phyloP scores from a whole-genome alignment of 2,329 filamentous ascomycete species.

The Ophiostoma sp. region DNA sequence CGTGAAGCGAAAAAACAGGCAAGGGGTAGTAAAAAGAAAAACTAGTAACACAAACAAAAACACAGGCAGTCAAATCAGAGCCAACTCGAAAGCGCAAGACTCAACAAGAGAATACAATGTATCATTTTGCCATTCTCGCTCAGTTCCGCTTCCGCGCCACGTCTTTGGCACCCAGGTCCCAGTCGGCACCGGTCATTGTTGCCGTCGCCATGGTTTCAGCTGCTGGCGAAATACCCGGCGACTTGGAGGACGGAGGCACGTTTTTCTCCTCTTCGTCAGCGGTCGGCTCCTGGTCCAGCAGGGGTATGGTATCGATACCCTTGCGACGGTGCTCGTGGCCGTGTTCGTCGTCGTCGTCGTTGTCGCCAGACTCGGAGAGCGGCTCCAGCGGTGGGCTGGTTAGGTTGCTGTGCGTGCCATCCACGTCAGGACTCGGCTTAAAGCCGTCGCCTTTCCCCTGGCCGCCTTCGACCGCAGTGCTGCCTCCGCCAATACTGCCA shows the following conservation, averaged over 20 bases:
- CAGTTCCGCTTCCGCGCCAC: slow-evolving; percentile 40
- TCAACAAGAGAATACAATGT: no score
- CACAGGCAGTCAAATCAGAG: neutral
- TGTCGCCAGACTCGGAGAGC: slow-evolving; percentile 23
- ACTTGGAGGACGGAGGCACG: neutral
- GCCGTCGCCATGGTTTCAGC: slow-evolving; percentile 22
- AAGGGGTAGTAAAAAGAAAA: neutral
- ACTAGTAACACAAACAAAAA: neutral
- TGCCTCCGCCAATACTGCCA: slow-evolving; percentile 18
- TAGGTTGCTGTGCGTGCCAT: slow-evolving; percentile 16
- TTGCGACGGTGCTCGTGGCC: slow-evolving; percentile 26
- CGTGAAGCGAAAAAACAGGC: neutral
- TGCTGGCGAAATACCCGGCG: slow-evolving; percentile 14
- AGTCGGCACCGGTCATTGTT: slow-evolving; percentile 26
- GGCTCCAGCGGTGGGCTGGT: slow-evolving; percentile 25
- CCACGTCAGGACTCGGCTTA: neutral
- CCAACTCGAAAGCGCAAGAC: no score
- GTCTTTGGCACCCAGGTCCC: slow-evolving; percentile 41
- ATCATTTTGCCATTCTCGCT: neutral
- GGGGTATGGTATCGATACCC: slow-evolving; percentile 51
- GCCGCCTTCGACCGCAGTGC: slow-evolving; percentile 8
- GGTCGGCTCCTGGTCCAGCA: slow-evolving; percentile 41
- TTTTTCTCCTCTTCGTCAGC: slow-evolving; percentile 17
- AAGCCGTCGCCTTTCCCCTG: neutral
- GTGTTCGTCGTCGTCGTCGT: slow-evolving; percentile 27